phyloP scores from a whole-genome alignment of 2,329 filamentous ascomycete species.

The Claviceps cyperi region DNA sequence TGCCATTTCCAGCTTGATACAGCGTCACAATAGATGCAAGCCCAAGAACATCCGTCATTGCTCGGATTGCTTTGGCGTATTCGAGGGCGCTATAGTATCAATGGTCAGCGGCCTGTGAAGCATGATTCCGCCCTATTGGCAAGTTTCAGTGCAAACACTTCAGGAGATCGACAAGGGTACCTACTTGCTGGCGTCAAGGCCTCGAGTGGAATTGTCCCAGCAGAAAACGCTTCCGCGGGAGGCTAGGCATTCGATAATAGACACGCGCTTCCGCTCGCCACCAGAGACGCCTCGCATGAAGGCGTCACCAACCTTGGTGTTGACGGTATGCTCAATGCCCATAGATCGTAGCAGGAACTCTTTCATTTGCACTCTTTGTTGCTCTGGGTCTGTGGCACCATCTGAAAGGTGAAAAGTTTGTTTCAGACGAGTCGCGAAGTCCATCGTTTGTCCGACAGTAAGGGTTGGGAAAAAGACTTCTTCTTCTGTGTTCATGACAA shows the following conservation, averaged over 20 bases:
- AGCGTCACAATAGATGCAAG: constrained; percentile 48
- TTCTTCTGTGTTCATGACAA: constrained; percentile 60
- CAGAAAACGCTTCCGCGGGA: constrained; percentile 44
- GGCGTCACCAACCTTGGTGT: constrained; percentile 55
- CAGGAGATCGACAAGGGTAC: constrained; percentile 6
- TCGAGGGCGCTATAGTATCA: constrained; percentile 32
- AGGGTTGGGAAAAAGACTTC: constrained; percentile 50
- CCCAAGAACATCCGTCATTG: constrained; percentile 47
- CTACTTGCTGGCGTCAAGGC: constrained; percentile 48
- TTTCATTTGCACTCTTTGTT: constrained; percentile 30
- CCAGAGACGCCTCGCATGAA: constrained; percentile 53
- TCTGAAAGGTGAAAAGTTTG: constrained; percentile 33
- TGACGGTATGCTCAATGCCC: constrained; percentile 41
- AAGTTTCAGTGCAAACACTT: not conserved
- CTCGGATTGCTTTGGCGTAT: constrained; percentile 44
- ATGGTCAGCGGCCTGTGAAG: not conserved
- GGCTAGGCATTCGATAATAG: constrained; percentile 49
- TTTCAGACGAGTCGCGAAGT: constrained; percentile 52
- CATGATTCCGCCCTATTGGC: not conserved
- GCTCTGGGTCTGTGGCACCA: constrained; percentile 25
- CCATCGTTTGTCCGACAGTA: constrained; percentile 55
- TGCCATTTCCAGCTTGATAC: constrained; percentile 57
- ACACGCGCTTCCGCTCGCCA: constrained; percentile 55
- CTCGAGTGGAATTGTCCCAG: constrained; percentile 55
- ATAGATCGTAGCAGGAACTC: constrained; percentile 44